These are phyloP conservation scores for Penicillium sp. DNA, from an alignment of 2,329 filamentous ascomycete species.

Conservation along the genomic window DNA sequence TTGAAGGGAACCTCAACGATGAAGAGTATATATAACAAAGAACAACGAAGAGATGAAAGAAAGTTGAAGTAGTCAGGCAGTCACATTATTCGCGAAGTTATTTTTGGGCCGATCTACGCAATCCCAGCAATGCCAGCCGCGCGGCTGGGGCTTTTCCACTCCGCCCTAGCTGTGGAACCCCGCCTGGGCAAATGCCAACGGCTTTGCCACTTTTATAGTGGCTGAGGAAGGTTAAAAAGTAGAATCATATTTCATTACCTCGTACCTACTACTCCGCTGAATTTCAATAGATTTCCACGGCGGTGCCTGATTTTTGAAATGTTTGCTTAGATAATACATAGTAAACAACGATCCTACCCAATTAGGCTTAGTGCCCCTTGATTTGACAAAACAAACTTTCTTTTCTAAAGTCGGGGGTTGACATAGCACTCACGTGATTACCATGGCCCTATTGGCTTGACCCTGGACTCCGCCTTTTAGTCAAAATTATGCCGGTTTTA, in stretches of 20 bases:
- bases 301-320: not conserved
- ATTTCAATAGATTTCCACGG: not conserved
- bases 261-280: too few species aligned
- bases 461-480: not conserved
- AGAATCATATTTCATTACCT: not conserved
- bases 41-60: constrained; percentile 2
- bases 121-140: constrained; percentile 29
- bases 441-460: not conserved
- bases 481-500: not conserved
- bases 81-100: constrained; percentile 22
- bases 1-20: not conserved
- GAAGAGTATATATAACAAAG: not conserved
- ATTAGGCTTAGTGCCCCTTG: not conserved
- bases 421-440: not conserved
- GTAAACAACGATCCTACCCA: not conserved
- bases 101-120: constrained; percentile 26
- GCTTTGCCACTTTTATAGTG: not conserved
- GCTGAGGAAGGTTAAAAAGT: not conserved
- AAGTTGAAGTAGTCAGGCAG: constrained; percentile 17
- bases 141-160: constrained; percentile 17
- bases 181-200: not conserved
- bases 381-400: not conserved
- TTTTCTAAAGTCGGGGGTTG: not conserved
- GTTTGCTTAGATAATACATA: not conserved
- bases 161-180: constrained; percentile 1